These are phyloP conservation scores for Carnegiea gigantea DNA, from an alignment of 179 eudicot genomes.

Conservation along the genomic window DNA sequence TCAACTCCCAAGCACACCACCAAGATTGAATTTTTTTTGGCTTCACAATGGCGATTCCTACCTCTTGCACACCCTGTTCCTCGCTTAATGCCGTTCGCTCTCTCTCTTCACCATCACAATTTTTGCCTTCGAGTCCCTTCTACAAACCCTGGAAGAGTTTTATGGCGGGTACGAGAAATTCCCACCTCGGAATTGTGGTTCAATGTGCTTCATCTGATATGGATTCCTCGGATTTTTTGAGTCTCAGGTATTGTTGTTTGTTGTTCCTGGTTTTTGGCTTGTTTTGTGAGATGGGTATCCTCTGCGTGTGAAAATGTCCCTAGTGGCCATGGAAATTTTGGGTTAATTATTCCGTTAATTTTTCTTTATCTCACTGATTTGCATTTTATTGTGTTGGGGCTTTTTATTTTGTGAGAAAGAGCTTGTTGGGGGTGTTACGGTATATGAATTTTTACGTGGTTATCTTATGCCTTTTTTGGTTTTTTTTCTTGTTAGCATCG, in stretches of 20 bases:
- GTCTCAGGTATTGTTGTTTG: conserved; percentile 23
- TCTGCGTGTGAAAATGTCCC: not conserved
- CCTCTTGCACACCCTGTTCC: conserved; percentile 18
- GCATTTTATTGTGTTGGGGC: no score
- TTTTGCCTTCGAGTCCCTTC: conserved; percentile 21
- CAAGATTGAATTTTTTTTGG: conserved; percentile 7
- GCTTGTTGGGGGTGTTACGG: no score
- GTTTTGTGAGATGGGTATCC: not conserved
- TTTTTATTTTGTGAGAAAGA: no score
- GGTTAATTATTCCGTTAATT: no score
- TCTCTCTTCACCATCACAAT: conserved; percentile 23
- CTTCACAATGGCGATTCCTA: conserved; percentile 19
- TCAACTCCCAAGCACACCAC: not conserved
- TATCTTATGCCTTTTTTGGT: no score
- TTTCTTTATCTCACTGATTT: no score
- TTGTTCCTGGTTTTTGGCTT: not conserved
- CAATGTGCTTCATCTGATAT: conserved; percentile 35
- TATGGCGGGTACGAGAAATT: conserved; percentile 8
- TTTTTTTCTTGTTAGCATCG: not conserved
- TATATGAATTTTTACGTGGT: no score
- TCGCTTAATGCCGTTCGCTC: conserved; percentile 18
- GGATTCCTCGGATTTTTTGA: conserved; percentile 27
- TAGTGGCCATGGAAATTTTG: not conserved
- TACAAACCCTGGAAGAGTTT: conserved; percentile 29
- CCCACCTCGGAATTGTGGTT: conserved; percentile 22